Percentiles rank a stretch among this genome's conserved stretches.
These are phyloP conservation scores for Tricholoma matsutake DNA, from an alignment of 768 basidiomycete genomes.

Conservation along the genomic window DNA sequence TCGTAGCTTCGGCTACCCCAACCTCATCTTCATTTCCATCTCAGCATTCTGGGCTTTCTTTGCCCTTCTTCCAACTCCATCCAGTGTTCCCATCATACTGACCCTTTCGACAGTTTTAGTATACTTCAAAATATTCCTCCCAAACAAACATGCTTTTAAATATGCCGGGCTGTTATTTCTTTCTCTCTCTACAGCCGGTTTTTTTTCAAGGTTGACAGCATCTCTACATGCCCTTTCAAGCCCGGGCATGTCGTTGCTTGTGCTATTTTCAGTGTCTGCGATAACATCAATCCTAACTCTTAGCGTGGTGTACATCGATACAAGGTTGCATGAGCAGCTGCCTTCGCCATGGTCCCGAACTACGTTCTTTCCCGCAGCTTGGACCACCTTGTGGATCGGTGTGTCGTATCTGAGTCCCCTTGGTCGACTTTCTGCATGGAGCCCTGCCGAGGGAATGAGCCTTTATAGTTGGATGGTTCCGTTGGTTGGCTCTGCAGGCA, in stretches of 20 bases:
- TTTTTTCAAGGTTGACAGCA: slow-evolving; percentile 40
- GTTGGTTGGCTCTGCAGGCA: slow-evolving; percentile 52
- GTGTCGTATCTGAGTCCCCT: slow-evolving; percentile 58
- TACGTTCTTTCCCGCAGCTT: slow-evolving; percentile 64
- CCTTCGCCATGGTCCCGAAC: slow-evolving; percentile 41
- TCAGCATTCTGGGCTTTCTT: slow-evolving; percentile 21
- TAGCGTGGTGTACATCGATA: slow-evolving; percentile 35
- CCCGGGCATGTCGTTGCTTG: slow-evolving; percentile 42
- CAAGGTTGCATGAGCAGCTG: slow-evolving; percentile 29
- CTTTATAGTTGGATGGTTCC: slow-evolving; percentile 66
- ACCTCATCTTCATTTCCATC: slow-evolving; percentile 23
- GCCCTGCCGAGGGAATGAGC: slow-evolving; percentile 48
- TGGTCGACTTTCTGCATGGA: slow-evolving; percentile 74
- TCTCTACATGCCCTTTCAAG: slow-evolving; percentile 57
- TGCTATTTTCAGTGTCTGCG: slow-evolving; percentile 40
- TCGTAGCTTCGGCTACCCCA: slow-evolving; percentile 20
- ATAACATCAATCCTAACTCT: slow-evolving; percentile 45
- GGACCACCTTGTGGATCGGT: slow-evolving; percentile 60
- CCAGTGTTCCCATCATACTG: slow-evolving; percentile 20
- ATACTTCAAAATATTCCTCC: slow-evolving; percentile 36
- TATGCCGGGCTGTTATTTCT: slow-evolving; percentile 32
- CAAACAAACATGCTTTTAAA: slow-evolving; percentile 16
- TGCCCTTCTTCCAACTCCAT: slow-evolving; percentile 22
- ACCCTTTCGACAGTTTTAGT: slow-evolving; percentile 33
- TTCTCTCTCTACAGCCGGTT: slow-evolving; percentile 37